These are phyloP conservation scores for Apophysomyces trapeziformis DNA, from an alignment of 371 early-diverging fungal species.

Conservation along the genomic window DNA sequence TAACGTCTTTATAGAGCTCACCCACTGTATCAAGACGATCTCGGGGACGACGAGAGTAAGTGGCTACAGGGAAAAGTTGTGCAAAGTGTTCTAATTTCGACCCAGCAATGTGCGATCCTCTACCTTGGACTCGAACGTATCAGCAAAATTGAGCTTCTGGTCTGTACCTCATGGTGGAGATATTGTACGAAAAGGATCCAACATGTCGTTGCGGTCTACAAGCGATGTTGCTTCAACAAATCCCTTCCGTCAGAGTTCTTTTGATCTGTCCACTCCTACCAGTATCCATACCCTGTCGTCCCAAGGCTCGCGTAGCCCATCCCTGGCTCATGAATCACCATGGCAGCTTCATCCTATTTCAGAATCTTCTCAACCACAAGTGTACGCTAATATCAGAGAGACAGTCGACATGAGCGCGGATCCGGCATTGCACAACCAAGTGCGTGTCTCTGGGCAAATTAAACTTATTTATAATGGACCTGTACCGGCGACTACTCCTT, in stretches of 20 bases:
- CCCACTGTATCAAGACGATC: slow-evolving; percentile 34
- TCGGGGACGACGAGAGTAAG: slow-evolving; percentile 48
- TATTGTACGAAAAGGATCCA: not conserved
- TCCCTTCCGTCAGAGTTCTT: slow-evolving; percentile 27
- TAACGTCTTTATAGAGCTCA: slow-evolving; percentile 16
- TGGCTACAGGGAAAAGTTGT: not conserved
- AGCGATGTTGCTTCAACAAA: slow-evolving; percentile 19
- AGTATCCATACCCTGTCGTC: slow-evolving; percentile 15
- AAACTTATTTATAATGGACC: slow-evolving; percentile 28
- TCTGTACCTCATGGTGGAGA: slow-evolving; percentile 2
- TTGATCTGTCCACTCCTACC: slow-evolving; percentile 24
- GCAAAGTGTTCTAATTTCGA: not conserved
- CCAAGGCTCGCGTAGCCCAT: slow-evolving; percentile 20
- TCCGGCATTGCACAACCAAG: not conserved
- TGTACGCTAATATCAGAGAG: slow-evolving; percentile 23
- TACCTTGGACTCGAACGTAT: not conserved
- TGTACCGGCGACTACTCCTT: slow-evolving; percentile 8
- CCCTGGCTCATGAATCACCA: slow-evolving; percentile 19
- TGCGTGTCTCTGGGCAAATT: slow-evolving; percentile 17
- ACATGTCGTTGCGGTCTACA: slow-evolving; percentile 19
- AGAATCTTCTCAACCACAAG: slow-evolving; percentile 21
- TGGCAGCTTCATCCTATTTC: slow-evolving; percentile 17
- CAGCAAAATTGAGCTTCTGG: slow-evolving; percentile 16
- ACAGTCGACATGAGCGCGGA: slow-evolving; percentile 4
- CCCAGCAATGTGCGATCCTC: not conserved